Percentiles rank a stretch among this genome's conserved stretches.
Evolutionary conservation across 768 basidiomycete species (phyloP).

Genomic region (Rhizopogon salebrosus): DNA sequence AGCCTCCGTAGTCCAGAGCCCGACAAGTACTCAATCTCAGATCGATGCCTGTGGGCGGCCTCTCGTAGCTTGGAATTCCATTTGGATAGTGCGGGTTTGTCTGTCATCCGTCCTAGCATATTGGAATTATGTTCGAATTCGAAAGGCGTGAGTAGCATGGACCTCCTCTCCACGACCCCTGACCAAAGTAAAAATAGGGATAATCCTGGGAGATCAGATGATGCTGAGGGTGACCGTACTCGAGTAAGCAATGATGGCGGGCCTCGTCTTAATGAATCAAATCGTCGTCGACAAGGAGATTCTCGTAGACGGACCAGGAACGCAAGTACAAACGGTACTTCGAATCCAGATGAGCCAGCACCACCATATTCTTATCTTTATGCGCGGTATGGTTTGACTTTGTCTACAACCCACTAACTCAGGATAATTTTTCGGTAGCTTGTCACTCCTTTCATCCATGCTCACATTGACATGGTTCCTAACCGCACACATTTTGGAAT

Average conservation of each 20-base stretch:
- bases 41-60: conserved; percentile 62
- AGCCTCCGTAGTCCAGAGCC: conserved; percentile 43
- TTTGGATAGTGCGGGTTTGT: conserved; percentile 55
- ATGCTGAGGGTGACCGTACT: conserved; percentile 19
- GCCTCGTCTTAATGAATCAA: conserved; percentile 9
- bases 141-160: conserved; percentile 23
- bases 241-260: conserved; percentile 15
- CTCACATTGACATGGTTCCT: conserved; percentile 80
- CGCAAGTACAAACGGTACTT: conserved; percentile 4
- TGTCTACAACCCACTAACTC: neutral
- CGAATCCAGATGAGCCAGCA: conserved; percentile 21
- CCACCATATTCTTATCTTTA: conserved; percentile 22
- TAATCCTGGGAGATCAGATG: conserved; percentile 16
- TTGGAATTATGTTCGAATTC: conserved; percentile 47
- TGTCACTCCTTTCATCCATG: conserved; percentile 62
- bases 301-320: conserved; percentile 12
- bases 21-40: conserved; percentile 37
- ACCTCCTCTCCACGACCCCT: neutral
- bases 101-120: conserved; percentile 45
- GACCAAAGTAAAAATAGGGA: conserved; percentile 13
- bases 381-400: conserved; percentile 18
- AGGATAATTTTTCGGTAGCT: conserved; percentile 26
- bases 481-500: conserved; percentile 73
- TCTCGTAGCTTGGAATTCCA: conserved; percentile 59
- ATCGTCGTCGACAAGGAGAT: conserved; percentile 13